Base-by-base conservation (phyloP, 331 rosid genomes). In the Arachis monticola region DNA sequence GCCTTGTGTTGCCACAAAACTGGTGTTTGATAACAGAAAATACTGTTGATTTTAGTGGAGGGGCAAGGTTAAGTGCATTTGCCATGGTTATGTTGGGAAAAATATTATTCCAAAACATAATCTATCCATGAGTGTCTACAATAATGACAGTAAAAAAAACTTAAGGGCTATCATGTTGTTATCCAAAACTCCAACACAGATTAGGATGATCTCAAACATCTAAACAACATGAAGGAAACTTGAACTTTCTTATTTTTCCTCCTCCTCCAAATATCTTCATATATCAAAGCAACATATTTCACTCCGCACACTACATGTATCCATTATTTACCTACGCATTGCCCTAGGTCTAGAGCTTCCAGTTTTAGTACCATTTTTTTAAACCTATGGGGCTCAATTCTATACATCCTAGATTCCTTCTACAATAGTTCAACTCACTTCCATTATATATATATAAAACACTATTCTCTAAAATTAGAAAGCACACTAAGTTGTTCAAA, bases 121-220 rank as follows among this genome's bases (percentile, higher is more conserved):
- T 46, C 44, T 55, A 63, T n/a, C 67, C 67, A 7, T 13, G 60
- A 48, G 52, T 42, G 67, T 70, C 14, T 31, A 63, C 9, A 6
- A 41, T 7, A 40, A 69, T 27, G 55, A 61, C 46, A 67, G 12
- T 30, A n/a, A 6, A 55, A 2, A 46, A 9, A 53, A 70, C 22
- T 30, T 1, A 55, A 48, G 32, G 67, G 55, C 31, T 30, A 53
- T 52, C 59, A 45, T 14, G 10, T 59, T 10, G 46, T 45, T 67
- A 47, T 30, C 61, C 68, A 56, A 79, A 79, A 72, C 73, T 50
- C 45, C 11, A 57, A 44, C 55, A 45, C 77, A 48, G 31, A 46
- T 67, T 57, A 3, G 44, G 42, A 76, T 1, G 60, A 67, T 57
- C 58, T 46, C 31, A 67, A 60, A 50, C 69, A 59, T 68, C 45